Percentiles rank a stretch among this genome's conserved stretches.
These are phyloP conservation scores for Triticum aestivum DNA, from an alignment of 176 grass and related monocot genomes.

Conservation along the genomic window IWGSC_CS_RefSeq_v2.1 NC_057798.1:664226207-664226706, in stretches of 20 bases:
- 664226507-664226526: not conserved
- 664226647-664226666: not conserved
- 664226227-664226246: constrained; percentile 50
- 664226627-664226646: not conserved
- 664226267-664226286: constrained; percentile 91
- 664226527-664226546: not conserved
- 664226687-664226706: not conserved
- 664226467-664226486: not conserved
- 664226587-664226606: too few relatives aligned
- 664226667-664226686: not conserved
- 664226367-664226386: constrained; percentile 49
- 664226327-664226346: constrained; percentile 49
- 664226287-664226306: constrained; percentile 73
- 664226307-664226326: constrained; percentile 50
- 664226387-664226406: constrained; percentile 44
- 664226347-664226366: constrained; percentile 72
- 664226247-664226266: constrained; percentile 61
- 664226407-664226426: constrained; percentile 38
- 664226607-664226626: not conserved
- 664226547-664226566: not conserved
- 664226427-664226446: constrained; percentile 44
- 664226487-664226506: not conserved
- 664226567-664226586: not conserved
- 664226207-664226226: constrained; percentile 37
- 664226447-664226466: not conserved